Evolutionary conservation across 805 yeast species (phyloP).

Genomic region (Torulaspora maleeae): DNA sequence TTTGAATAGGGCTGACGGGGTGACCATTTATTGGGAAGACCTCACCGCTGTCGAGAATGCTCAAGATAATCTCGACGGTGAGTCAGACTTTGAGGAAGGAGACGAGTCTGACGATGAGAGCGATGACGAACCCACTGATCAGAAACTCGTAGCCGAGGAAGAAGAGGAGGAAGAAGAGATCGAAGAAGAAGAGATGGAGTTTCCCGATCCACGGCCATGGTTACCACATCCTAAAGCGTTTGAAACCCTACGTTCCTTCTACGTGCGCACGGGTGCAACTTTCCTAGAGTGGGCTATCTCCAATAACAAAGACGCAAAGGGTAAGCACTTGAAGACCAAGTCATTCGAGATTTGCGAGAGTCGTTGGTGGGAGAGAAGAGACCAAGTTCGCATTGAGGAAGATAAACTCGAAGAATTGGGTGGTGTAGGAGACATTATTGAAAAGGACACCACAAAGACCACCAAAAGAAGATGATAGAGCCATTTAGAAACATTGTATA

Average conservation of each 20-base stretch:
- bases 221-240: slow-evolving; percentile 95
- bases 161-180: slow-evolving; percentile 37
- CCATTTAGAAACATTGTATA: background rate
- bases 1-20: slow-evolving; percentile 80
- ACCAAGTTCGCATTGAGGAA: slow-evolving; percentile 80
- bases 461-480: slow-evolving; percentile 47
- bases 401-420: slow-evolving; percentile 86
- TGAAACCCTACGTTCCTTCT: slow-evolving; percentile 77
- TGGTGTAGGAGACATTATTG: slow-evolving; percentile 84
- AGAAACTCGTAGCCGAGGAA: slow-evolving; percentile 38
- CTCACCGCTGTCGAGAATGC: slow-evolving; percentile 50
- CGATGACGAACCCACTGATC: slow-evolving; percentile 41
- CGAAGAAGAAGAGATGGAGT: slow-evolving; percentile 58
- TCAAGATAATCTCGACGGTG: slow-evolving; percentile 52
- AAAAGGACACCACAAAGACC: slow-evolving; percentile 53
- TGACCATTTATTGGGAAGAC: slow-evolving; percentile 87
- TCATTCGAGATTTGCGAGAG: slow-evolving; percentile 89
- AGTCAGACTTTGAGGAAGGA: slow-evolving; percentile 65
- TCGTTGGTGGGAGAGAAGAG: slow-evolving; percentile 99
- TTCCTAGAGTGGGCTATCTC: slow-evolving; percentile 93
- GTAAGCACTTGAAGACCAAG: slow-evolving; percentile 81
- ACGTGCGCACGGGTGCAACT: slow-evolving; percentile 77
- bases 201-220: slow-evolving; percentile 94
- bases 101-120: slow-evolving; percentile 63
- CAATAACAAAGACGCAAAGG: slow-evolving; percentile 77